Percentiles rank a stretch among this genome's conserved stretches.
phyloP scores from a whole-genome alignment of 306 rosid genomes.

The Chamaecrista fasciculata region DNA sequence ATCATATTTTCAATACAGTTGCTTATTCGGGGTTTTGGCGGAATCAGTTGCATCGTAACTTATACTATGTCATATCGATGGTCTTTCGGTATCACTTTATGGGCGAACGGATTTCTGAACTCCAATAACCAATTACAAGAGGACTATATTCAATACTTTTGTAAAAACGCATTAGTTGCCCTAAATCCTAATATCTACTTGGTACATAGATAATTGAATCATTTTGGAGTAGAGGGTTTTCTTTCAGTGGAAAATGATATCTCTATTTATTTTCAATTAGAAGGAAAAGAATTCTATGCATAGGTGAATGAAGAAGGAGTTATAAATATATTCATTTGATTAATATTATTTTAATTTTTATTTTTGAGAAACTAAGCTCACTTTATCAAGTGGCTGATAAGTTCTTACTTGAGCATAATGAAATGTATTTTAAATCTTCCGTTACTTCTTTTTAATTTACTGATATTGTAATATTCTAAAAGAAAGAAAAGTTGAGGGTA shows the following conservation, averaged over 20 bases:
- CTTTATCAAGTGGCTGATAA: not conserved
- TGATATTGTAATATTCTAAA: constrained; percentile 4
- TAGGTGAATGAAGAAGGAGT: not conserved
- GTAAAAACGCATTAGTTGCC: not conserved
- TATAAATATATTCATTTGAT: not conserved
- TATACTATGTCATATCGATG: not conserved
- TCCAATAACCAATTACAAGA: not conserved
- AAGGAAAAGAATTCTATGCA: not conserved
- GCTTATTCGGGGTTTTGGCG: not conserved
- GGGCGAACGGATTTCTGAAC: constrained; percentile 11
- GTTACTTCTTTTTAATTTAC: not conserved
- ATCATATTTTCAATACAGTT: not conserved
- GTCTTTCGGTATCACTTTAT: constrained; percentile 14
- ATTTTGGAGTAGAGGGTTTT: not conserved
- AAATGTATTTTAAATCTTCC: not conserved
- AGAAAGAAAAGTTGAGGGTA: not conserved
- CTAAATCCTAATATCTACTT: not conserved
- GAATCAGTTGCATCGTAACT: constrained; percentile 11
- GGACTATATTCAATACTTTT: not conserved
- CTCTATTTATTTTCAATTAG: not conserved
- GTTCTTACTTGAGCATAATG: not conserved
- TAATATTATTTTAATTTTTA: not conserved
- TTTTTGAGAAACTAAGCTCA: not conserved
- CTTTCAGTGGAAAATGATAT: not conserved
- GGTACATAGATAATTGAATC: not conserved